These are phyloP conservation scores for Symbiodinium pilosum DNA, from an alignment of 73 alveolate genomes.

Conservation along the genomic window DNA sequence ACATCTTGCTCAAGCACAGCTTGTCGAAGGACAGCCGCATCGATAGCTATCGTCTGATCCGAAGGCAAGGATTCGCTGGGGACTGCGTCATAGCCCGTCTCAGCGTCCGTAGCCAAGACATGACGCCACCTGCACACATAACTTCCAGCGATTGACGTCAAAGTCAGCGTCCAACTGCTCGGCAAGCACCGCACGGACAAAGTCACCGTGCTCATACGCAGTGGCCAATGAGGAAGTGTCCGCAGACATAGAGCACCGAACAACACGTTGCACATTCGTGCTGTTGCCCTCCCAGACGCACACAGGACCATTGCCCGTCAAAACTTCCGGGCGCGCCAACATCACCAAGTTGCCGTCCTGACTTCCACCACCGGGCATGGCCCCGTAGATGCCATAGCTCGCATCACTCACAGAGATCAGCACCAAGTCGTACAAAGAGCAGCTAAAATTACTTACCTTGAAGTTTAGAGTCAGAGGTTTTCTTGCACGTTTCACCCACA, in stretches of 20 bases:
- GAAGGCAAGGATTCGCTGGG: not conserved
- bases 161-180: not conserved
- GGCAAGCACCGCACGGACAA: not conserved
- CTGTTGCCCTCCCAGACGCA: not conserved
- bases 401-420: not conserved
- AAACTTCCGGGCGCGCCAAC: not conserved
- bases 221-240: not conserved
- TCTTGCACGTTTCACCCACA: not conserved
- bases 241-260: not conserved
- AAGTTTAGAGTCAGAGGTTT: not conserved
- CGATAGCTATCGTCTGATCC: not conserved
- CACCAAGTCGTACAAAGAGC: not conserved
- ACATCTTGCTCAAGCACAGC: not conserved
- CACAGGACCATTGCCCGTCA: not conserved
- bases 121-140: not conserved
- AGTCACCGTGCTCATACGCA: not conserved
- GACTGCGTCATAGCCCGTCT: not conserved
- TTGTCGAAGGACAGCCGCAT: not conserved
- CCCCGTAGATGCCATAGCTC: not conserved
- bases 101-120: not conserved
- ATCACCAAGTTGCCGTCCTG: not conserved
- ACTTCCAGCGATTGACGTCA: not conserved
- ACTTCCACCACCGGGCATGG: not conserved
- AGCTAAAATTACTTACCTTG: not conserved
- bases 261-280: not conserved